phyloP scores from a whole-genome alignment of 192 early-diverging fungal genomes.

The Linnemannia elongata region DNA sequence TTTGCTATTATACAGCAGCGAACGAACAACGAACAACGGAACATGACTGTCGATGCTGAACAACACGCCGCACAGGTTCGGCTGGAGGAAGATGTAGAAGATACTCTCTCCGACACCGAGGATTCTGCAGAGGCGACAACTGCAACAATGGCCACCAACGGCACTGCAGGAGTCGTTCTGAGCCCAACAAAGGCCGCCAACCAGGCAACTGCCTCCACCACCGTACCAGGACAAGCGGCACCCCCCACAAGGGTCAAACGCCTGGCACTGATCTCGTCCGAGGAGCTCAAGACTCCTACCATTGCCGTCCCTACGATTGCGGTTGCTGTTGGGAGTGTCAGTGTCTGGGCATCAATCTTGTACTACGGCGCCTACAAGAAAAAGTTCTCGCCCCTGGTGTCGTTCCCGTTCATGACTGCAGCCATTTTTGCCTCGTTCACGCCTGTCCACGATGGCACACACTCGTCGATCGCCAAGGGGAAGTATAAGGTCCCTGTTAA shows the following conservation, averaged over 20 bases:
- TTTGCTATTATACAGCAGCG: no score
- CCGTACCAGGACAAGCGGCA: not conserved
- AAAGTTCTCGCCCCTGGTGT: constrained; percentile 26
- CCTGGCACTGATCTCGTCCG: constrained; percentile 36
- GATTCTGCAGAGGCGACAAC: not conserved
- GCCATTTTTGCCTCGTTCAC: constrained; percentile 48
- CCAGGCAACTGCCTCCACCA: not conserved
- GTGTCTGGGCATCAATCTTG: constrained; percentile 27
- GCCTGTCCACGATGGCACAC: constrained; percentile 44
- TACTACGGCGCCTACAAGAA: constrained; percentile 45
- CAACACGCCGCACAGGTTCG: not conserved
- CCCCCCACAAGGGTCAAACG: constrained; percentile 18
- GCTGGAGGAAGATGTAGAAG: constrained; percentile 5
- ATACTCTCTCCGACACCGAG: not conserved
- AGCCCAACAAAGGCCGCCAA: constrained; percentile 9
- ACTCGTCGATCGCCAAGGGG: constrained; percentile 46
- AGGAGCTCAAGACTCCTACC: constrained; percentile 49
- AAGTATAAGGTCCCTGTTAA: constrained; percentile 36
- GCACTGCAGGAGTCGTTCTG: not conserved
- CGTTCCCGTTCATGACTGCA: constrained; percentile 41
- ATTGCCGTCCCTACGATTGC: constrained; percentile 43
- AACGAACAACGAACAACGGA: no score
- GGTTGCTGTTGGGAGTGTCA: constrained; percentile 30
- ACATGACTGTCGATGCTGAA: not conserved
- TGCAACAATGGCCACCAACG: not conserved